Percentiles rank a stretch among this genome's conserved stretches.
These are phyloP conservation scores for Mycena polygramma DNA, from an alignment of 768 basidiomycete genomes.

Conservation along the genomic window DNA sequence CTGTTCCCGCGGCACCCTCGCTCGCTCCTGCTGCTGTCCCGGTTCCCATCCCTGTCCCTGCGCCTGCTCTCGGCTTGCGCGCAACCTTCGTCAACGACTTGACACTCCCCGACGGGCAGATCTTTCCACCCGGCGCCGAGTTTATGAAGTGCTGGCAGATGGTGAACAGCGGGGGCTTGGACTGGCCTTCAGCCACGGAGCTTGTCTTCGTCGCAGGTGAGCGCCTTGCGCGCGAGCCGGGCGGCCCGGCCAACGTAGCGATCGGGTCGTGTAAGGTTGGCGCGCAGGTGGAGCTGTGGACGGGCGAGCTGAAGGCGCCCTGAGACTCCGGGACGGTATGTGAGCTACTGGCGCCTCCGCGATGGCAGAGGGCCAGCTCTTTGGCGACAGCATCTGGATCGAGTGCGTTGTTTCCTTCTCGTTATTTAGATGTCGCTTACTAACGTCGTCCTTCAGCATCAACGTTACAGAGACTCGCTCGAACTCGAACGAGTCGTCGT, in stretches of 20 bases:
- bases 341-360: constrained; percentile 81
- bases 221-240: constrained; percentile 57
- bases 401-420: constrained; percentile 67
- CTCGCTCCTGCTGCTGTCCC: constrained; percentile 13
- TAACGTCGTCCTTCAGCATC: constrained; percentile 58
- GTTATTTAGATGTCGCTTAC: neutral
- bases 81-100: constrained; percentile 75
- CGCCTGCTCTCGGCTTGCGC: constrained; percentile 48
- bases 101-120: constrained; percentile 81
- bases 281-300: constrained; percentile 72
- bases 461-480: constrained; percentile 67
- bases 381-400: constrained; percentile 84
- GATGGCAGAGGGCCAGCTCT: constrained; percentile 69
- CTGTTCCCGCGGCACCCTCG: neutral
- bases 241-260: constrained; percentile 49
- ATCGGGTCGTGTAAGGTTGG: constrained; percentile 75
- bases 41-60: constrained; percentile 21
- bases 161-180: constrained; percentile 69
- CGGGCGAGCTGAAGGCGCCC: constrained; percentile 88
- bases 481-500: constrained; percentile 46
- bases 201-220: constrained; percentile 81
- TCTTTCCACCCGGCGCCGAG: constrained; percentile 85
- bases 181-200: constrained; percentile 80
- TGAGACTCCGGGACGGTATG: constrained; percentile 77
- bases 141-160: constrained; percentile 89